These are phyloP conservation scores for Xylaria scruposa DNA, from an alignment of 495 filamentous ascomycete species.

Conservation along the genomic window DNA sequence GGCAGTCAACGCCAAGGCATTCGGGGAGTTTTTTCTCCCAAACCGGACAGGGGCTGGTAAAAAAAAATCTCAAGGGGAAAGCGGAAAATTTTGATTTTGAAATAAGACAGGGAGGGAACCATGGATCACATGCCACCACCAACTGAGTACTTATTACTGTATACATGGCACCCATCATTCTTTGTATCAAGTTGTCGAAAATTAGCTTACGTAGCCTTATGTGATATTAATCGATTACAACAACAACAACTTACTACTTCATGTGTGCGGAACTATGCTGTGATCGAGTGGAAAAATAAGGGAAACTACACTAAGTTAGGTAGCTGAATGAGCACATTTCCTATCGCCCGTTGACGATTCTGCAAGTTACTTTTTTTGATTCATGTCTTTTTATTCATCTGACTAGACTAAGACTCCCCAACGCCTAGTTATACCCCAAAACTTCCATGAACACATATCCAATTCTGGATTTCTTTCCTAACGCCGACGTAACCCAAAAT, in stretches of 20 bases:
- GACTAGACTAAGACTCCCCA: background rate
- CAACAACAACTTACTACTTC: background rate
- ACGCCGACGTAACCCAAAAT: background rate
- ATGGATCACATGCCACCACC: background rate
- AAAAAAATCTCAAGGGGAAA: background rate
- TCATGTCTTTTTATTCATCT: background rate
- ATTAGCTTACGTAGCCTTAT: background rate
- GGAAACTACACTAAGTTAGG: background rate
- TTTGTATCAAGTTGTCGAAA: conserved; percentile 12
- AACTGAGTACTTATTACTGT: conserved; percentile 7
- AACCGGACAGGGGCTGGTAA: conserved; percentile 10
- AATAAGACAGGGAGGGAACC: background rate
- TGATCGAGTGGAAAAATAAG: background rate
- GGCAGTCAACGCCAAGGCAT: background rate
- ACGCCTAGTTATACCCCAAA: background rate
- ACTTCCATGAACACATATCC: background rate
- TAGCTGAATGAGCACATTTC: background rate
- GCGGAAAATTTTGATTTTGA: background rate
- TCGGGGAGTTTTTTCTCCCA: background rate
- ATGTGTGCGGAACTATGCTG: background rate
- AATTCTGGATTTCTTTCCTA: background rate
- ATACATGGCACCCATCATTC: conserved; percentile 12
- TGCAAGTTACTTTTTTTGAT: background rate
- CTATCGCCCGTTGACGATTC: background rate
- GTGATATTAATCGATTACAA: conserved; percentile 17